Conservation (phyloP, 345 rosid species). For the Eutrema japonicum region DNA sequence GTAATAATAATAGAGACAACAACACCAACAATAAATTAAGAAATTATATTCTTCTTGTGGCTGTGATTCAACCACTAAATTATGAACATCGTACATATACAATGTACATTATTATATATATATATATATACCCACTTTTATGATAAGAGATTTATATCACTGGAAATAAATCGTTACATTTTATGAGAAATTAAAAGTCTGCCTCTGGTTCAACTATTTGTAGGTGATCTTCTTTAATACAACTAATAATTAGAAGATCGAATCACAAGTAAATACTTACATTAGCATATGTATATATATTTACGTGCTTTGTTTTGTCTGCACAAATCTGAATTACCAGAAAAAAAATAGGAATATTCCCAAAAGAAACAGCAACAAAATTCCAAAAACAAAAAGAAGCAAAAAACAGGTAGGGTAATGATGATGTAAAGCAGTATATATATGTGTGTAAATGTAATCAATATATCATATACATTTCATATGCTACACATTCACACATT, state of each 20-base stretch:
- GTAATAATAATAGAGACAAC: constrained; percentile 38
- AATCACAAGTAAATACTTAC: constrained; percentile 5
- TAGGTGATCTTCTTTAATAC: constrained; percentile 35
- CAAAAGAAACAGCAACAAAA: constrained; percentile 39
- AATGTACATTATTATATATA: constrained; percentile 10
- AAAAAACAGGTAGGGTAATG: constrained; percentile 46
- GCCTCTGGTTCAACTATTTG: constrained; percentile 30
- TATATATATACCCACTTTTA: constrained; percentile 19
- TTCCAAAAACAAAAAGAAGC: constrained; percentile 34
- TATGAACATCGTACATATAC: constrained; percentile 36
- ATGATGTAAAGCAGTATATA: constrained; percentile 40
- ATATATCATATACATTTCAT: constrained; percentile 11
- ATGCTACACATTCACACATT: constrained; percentile 13
- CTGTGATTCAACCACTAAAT: constrained; percentile 32
- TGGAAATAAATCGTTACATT: constrained; percentile 21
- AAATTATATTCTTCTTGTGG: neutral
- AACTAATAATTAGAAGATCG: constrained; percentile 6
- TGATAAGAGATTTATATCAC: constrained; percentile 6
- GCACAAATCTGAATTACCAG: constrained; percentile 35
- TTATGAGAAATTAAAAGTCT: constrained; percentile 27
- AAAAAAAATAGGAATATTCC: constrained; percentile 35
- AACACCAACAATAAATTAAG: constrained; percentile 23
- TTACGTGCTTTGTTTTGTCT: constrained; percentile 20
- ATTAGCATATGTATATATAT: neutral
- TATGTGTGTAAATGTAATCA: constrained; percentile 1